phyloP scores from a whole-genome alignment of 768 basidiomycete genomes.

The Pholiota conissans region DNA sequence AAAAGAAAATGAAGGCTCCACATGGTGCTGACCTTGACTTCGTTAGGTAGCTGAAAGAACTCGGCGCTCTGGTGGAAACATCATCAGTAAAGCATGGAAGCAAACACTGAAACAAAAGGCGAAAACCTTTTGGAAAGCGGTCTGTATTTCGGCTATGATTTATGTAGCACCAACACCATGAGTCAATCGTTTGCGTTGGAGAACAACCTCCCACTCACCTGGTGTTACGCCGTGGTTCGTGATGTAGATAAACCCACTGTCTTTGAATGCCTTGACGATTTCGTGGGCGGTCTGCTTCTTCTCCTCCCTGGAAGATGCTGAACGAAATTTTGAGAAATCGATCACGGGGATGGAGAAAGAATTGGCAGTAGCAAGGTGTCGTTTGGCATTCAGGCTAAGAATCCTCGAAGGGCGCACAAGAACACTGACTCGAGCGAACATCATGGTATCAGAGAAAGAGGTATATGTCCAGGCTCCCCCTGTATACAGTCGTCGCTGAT shows the following conservation, averaged over 20 bases:
- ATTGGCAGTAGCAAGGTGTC: neutral
- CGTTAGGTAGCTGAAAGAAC: slow-evolving; percentile 68
- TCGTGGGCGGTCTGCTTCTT: slow-evolving; percentile 64
- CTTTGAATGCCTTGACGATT: slow-evolving; percentile 77
- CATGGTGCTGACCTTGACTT: slow-evolving; percentile 51
- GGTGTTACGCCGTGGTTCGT: slow-evolving; percentile 68
- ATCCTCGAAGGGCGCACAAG: slow-evolving; percentile 23
- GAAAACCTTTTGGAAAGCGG: slow-evolving; percentile 64
- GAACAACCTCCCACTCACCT: slow-evolving; percentile 24
- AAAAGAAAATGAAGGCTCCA: neutral
- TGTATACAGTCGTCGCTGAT: neutral
- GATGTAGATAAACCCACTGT: slow-evolving; percentile 81
- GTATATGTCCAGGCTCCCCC: neutral
- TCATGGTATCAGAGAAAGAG: neutral
- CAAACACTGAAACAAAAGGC: neutral
- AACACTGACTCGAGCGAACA: slow-evolving; percentile 18
- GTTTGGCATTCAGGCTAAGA: neutral
- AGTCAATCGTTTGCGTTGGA: neutral
- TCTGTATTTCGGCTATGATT: slow-evolving; percentile 45
- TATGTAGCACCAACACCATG: neutral
- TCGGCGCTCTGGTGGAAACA: slow-evolving; percentile 60
- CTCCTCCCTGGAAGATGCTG: slow-evolving; percentile 48
- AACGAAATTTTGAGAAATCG: slow-evolving; percentile 70
- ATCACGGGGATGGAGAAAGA: slow-evolving; percentile 63
- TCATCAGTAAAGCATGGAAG: slow-evolving; percentile 1